Percentiles rank a stretch among this genome's conserved stretches.
Conservation (phyloP, 1,139 yeast species). For the Candida pseudoviswanathii region DNA sequence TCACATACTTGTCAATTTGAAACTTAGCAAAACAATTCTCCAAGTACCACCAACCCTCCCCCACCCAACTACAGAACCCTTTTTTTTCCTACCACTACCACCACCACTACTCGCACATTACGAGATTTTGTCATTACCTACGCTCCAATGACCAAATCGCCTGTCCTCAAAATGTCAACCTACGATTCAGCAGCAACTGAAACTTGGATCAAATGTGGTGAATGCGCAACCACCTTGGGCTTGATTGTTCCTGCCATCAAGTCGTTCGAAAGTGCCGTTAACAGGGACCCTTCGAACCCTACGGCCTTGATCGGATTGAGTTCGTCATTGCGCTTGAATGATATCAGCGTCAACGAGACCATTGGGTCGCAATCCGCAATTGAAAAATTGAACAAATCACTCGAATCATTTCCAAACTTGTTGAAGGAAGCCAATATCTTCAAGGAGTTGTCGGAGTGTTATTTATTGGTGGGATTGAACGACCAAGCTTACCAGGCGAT, state of each 20-base stretch:
- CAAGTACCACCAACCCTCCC: not conserved
- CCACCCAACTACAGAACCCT: not conserved
- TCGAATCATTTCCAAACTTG: constrained; percentile 36
- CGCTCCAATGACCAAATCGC: constrained; percentile 14
- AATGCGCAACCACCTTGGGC: constrained; percentile 50
- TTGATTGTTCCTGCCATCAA: constrained; percentile 42
- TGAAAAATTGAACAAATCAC: constrained; percentile 42
- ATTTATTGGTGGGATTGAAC: constrained; percentile 45
- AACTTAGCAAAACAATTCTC: no score
- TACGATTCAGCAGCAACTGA: constrained; percentile 31
- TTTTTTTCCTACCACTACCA: not conserved
- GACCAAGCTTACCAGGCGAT: constrained; percentile 56
- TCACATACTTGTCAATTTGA: no score
- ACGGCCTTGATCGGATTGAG: constrained; percentile 48
- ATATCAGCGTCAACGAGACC: constrained; percentile 37
- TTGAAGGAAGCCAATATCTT: constrained; percentile 38
- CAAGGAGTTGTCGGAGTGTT: constrained; percentile 53
- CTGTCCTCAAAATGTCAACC: constrained; percentile 9
- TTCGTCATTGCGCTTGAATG: constrained; percentile 40
- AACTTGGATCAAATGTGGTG: constrained; percentile 55
- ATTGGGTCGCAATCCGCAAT: constrained; percentile 45
- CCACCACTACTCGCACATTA: no score
- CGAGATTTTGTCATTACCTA: not conserved
- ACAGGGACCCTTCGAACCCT: constrained; percentile 43
- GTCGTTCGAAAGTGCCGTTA: constrained; percentile 49